Base-by-base conservation (phyloP, 805 yeast species). In the Candida namnaoensis region DNA sequence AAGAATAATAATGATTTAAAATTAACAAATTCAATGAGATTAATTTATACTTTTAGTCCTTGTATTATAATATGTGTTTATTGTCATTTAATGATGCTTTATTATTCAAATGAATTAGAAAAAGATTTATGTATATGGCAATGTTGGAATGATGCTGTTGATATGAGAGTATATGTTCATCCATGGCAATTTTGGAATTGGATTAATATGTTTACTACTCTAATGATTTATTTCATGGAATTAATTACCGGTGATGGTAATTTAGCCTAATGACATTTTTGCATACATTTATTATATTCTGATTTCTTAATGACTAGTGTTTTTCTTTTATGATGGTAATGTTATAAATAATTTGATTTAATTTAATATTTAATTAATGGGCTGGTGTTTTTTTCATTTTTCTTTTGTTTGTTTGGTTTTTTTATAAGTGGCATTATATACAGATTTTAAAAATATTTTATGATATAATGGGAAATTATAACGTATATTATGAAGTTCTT, bases 141-240 rank as follows among this genome's bases (percentile, higher is more conserved):
- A 4, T 66, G 74, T 58, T 70, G 76, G 75, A 50, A 51, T 23
- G 45, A 47, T 19, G 32, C 36, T 7, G 46, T 41, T 14, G 41
- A 49, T 14, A 44, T 50, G 15, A 57, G 48, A 36, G 45, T 67
- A 4, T 48, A 62, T 40, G 68, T 74, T 36, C 72, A 80, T 57
- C 82, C 96, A n/a, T 84, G 95, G 87, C 88, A 88, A 53, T 85
- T 93, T 58, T 91, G 99, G 98, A 87, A 90, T 53, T 91, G 98
- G 98, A 76, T 86, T 44, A 91, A 91, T 58, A 85, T 91, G 68
- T 79, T 82, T 49, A 73, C 82, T 41, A 84, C 95, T 10, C 65
- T 93, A 43, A 66, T 78, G n/a, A 68, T 93, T 26, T 91, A 91
- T 61, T 80, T 82, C 28, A 68, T 84, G 38, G 99, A 91, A 63